phyloP scores from a whole-genome alignment of 306 rosid species.

The Leucaena leucocephala region DNA sequence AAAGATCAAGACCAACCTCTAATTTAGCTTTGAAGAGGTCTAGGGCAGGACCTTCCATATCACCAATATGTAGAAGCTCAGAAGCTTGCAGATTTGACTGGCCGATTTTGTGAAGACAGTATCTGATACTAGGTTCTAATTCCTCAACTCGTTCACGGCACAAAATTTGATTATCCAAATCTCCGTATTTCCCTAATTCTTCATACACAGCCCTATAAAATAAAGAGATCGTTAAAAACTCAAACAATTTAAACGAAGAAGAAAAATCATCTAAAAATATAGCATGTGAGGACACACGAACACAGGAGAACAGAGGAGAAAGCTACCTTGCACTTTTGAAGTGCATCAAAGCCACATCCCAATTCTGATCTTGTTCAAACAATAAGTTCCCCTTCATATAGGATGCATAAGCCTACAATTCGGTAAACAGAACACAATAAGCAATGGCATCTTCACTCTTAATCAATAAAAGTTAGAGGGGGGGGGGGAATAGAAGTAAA shows the following conservation, averaged over 20 bases:
- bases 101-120: constrained; percentile 91
- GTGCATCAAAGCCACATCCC: constrained; percentile 87
- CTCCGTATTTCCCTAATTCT: constrained; percentile 96
- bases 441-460: constrained; percentile 17
- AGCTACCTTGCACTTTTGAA: constrained; percentile 96
- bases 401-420: constrained; percentile 87
- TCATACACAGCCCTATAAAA: constrained; percentile 85
- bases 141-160: constrained; percentile 98
- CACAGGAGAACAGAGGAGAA: constrained; percentile 17
- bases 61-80: constrained; percentile 88
- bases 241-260: constrained; percentile 1
- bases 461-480: not conserved
- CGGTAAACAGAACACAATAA: constrained; percentile 22
- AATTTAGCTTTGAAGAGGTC: constrained; percentile 94
- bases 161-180: constrained; percentile 88
- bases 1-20: constrained; percentile 67
- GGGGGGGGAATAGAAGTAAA: not conserved
- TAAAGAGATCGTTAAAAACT: constrained; percentile 28
- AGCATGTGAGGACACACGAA: constrained; percentile 21
- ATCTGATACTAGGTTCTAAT: constrained; percentile 92
- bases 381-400: constrained; percentile 93
- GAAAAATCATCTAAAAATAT: constrained; percentile 30
- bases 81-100: constrained; percentile 93
- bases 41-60: constrained; percentile 99
- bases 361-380: constrained; percentile 94